phyloP scores from a whole-genome alignment of 192 early-diverging fungal species.

The Chytriomyces sp. region DNA sequence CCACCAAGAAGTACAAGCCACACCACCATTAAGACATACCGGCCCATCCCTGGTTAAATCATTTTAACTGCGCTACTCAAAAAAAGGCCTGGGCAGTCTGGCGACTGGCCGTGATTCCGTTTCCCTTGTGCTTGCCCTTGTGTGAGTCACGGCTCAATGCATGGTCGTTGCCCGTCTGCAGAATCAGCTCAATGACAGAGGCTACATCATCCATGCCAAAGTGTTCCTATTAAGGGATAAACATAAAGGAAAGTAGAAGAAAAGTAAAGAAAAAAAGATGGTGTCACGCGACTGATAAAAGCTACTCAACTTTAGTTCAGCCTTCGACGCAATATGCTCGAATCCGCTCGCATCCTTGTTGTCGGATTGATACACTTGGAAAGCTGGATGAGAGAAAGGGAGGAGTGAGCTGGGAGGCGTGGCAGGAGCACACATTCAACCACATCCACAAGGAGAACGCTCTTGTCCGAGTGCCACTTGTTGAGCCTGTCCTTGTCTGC shows the following conservation, averaged over 20 bases:
- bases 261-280: not conserved
- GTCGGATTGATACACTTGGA: constrained; percentile 17
- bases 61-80: too few relatives aligned
- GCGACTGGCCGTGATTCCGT: not conserved
- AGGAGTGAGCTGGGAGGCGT: not conserved
- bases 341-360: constrained; percentile 2
- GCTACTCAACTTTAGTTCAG: constrained; percentile 22
- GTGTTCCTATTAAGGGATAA: too few relatives aligned
- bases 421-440: constrained; percentile 2
- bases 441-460: constrained; percentile 15
- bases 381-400: too few relatives aligned
- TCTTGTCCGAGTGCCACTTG: constrained; percentile 18
- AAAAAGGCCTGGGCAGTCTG: too few relatives aligned
- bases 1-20: too few relatives aligned
- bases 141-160: not conserved
- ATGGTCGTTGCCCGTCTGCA: constrained; percentile 20
- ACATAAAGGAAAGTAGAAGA: not conserved
- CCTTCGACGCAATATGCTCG: constrained; percentile 5
- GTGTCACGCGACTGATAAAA: not conserved
- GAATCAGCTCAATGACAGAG: not conserved
- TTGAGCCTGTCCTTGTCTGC: constrained; percentile 22
- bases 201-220: constrained; percentile 12
- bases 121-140: not conserved
- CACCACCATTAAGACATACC: too few relatives aligned
- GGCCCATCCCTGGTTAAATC: too few relatives aligned